Base-by-base conservation (phyloP, 1,139 yeast genomes). In the Candida sp. region DNA sequence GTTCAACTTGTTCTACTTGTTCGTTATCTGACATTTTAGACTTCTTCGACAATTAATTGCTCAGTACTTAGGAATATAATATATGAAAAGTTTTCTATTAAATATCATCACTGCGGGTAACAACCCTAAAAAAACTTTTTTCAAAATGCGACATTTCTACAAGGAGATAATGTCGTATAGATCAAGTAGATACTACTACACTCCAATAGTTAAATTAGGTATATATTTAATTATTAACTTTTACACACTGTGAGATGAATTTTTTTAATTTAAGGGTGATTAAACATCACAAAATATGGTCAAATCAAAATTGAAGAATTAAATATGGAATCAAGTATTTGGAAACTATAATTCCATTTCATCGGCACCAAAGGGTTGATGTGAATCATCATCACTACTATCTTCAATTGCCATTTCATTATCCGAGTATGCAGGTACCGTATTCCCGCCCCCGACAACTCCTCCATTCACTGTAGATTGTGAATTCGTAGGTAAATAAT, bases 31-130 rank as follows among this genome's bases (percentile, higher is more conserved):
- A 86, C 93, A 86, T 85, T 43, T 44, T 70, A 77, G 89, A 86
- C 95, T 85, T 86, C 95, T 84, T 86, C 93, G 93, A 78, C 89
- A 83, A 88, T 70, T 58, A 52, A 46, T 88, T 81, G 91, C 93
- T 86, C 95, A 86, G 95, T 85, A 66, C 73, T 67, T 23, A 38
- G 35, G 9, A 9, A 43, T 39, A 36, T 37, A 27, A 29, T 21
- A 41, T 29, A 52, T 35, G 42, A 44, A 47, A 53, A 53, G 19
- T 30, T 30, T 30, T 30, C 11, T 30, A n/a, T 30, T 30, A 30
- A 30, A 30, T 30, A 30, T n/a, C 33, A 30, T 30, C 33, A n/a
- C 33, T 30, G 33, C 33, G 33, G 33, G 33, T 12, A 9, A 30
- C 33, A 30, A 12, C 33, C 33, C 33, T 30, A 30, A 30, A 12